phyloP scores from a whole-genome alignment of 495 filamentous ascomycete genomes.

The Penicillium daleae region DNA sequence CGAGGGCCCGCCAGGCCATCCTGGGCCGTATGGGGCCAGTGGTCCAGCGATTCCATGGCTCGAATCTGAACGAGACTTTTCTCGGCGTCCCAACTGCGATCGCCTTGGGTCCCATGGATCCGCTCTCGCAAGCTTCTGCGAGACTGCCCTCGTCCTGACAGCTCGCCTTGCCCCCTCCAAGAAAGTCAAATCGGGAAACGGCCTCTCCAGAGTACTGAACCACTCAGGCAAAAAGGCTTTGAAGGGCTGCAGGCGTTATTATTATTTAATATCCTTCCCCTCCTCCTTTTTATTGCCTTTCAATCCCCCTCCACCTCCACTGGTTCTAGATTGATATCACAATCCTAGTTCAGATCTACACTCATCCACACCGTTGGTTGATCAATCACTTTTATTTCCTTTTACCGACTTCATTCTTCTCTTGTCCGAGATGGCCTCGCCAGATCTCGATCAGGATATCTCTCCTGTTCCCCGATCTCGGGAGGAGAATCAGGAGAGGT shows the following conservation, averaged over 20 bases:
- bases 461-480: slow-evolving; percentile 45
- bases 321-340: neutral
- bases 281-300: neutral
- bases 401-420: slow-evolving; percentile 3
- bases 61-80: slow-evolving; percentile 23
- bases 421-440: slow-evolving; percentile 26
- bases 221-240: neutral
- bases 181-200: slow-evolving; percentile 12
- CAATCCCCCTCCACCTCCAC: neutral
- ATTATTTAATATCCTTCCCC: slow-evolving; percentile 13
- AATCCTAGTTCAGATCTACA: slow-evolving; percentile 1
- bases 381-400: neutral
- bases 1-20: neutral
- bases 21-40: neutral
- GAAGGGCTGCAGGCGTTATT: neutral
- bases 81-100: slow-evolving; percentile 31
- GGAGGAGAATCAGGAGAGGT: slow-evolving; percentile 93
- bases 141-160: slow-evolving; percentile 23
- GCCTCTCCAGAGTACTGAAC: slow-evolving; percentile 3
- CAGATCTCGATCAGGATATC: slow-evolving; percentile 41
- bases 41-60: slow-evolving; percentile 25
- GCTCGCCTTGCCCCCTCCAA: slow-evolving; percentile 9
- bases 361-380: neutral
- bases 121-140: slow-evolving; percentile 16
- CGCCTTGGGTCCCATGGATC: slow-evolving; percentile 29